Evolutionary conservation across 352 stramenopile species (phyloP), one percentile per base, ranked within the genome.

Genomic region (Phytophthora sansomeana): DNA sequence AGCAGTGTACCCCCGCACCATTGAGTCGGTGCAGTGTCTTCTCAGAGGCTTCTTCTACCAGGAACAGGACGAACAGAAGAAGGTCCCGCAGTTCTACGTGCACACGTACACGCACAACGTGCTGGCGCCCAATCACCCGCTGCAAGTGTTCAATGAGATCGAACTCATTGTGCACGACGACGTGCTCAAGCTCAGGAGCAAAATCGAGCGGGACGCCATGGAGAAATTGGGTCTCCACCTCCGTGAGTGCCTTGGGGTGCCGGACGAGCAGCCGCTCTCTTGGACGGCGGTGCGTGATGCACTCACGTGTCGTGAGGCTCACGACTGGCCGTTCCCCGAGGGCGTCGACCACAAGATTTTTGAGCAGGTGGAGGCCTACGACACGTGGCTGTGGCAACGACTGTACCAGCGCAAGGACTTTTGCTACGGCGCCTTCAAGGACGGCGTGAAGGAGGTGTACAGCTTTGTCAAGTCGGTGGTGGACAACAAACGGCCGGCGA

Each of bases 361-460:
- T 38, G 63, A 75, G 11, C 67, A 82, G 58, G 76, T 93, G 28
- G 70, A 78, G 36, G 75, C 73, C 35, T 92, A 92, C 68, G 85
- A 93, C 53, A 80, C 85, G 60, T 94, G 85, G 87, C 78, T 93
- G 35, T 96, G 85, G 87, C 80, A 96, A 50, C 70, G 77, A 41
- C 71, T 93, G 59, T 96, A 93, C 67, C 74, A 70, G 17, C 72
- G 79, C 66, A 77, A 79, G 30, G 72, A 76, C 17, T 88, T 92
- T 47, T 90, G 80, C 65, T 79, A 81, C 52, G 56, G 64, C 41
- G 77, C 80, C 11, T 96, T 92, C 61, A 73, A 84, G 42, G 69
- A 87, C 30, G 87, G 82, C 10, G 81, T 93, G 44, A 62, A 72
- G 10, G 70, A 89, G 52, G 72, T 93, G 1, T 88, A 89, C 58